Conservation (phyloP, 1,139 yeast genomes). For the Hemisphaericaspora subhashii region DNA sequence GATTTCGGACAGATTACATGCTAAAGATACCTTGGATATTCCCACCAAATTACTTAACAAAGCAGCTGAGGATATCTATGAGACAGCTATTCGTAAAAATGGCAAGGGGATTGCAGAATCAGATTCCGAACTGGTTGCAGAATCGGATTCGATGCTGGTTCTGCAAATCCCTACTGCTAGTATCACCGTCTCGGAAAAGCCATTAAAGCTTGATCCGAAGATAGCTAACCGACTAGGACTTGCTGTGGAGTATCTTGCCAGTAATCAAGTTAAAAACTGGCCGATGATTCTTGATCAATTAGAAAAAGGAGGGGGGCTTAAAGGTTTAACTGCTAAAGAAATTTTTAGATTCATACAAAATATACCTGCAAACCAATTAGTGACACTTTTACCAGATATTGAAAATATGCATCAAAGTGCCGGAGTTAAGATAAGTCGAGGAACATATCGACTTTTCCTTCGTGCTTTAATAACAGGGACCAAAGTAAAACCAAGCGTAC, state of each 20-base stretch:
- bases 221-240: slow-evolving; percentile 49
- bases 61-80: slow-evolving; percentile 4
- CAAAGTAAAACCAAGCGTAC: too few species aligned
- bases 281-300: slow-evolving; percentile 49
- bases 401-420: slow-evolving; percentile 37
- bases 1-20: neutral
- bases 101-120: neutral
- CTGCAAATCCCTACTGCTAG: too few species aligned
- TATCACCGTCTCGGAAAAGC: neutral
- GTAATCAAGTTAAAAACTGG: slow-evolving; percentile 56
- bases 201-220: slow-evolving; percentile 37
- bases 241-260: slow-evolving; percentile 46
- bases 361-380: slow-evolving; percentile 43
- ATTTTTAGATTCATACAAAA: slow-evolving; percentile 40
- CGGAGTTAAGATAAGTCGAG: slow-evolving; percentile 28
- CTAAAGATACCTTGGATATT: neutral
- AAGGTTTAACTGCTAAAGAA: slow-evolving; percentile 35
- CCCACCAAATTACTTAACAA: slow-evolving; percentile 2
- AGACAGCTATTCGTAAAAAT: neutral
- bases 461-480: slow-evolving; percentile 34
- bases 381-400: slow-evolving; percentile 32
- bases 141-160: too few species aligned
- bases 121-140: too few species aligned
- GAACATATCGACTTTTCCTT: slow-evolving; percentile 47
- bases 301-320: slow-evolving; percentile 40